phyloP scores from a whole-genome alignment of 345 rosid species.

The Salix dunnii region DNA sequence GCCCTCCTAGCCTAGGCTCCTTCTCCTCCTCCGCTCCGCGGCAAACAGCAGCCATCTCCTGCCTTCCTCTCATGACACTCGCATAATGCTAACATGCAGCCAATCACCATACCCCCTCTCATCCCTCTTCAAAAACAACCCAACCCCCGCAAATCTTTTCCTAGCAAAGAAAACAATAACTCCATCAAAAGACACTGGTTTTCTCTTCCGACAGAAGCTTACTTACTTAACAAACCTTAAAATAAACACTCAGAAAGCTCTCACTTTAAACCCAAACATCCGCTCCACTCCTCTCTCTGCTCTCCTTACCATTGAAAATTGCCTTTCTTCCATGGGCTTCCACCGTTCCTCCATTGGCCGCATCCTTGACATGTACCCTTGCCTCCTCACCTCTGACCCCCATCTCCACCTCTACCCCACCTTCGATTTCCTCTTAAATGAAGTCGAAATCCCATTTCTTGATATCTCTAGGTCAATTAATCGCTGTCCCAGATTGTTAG shows the following conservation, averaged over 20 bases:
- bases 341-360: constrained; percentile 59
- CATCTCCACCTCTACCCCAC: constrained; percentile 47
- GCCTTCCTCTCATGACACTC: too few relatives aligned
- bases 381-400: constrained; percentile 64
- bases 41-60: neutral
- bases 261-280: constrained; percentile 58
- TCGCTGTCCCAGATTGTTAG: constrained; percentile 69
- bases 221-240: constrained; percentile 64
- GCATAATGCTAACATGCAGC: neutral
- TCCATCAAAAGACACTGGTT: constrained; percentile 43
- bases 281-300: constrained; percentile 75
- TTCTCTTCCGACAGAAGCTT: constrained; percentile 68
- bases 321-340: constrained; percentile 63
- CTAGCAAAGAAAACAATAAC: neutral
- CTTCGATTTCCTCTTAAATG: constrained; percentile 58
- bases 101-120: neutral
- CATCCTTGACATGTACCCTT: constrained; percentile 76
- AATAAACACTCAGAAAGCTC: constrained; percentile 64
- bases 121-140: neutral
- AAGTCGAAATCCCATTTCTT: constrained; percentile 42
- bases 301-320: constrained; percentile 53
- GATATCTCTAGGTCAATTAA: constrained; percentile 53
- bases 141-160: neutral
- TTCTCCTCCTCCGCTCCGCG: neutral
- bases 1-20: neutral